Percentiles rank a stretch among this genome's conserved stretches.
Evolutionary conservation across 2,329 filamentous ascomycete species (phyloP).

Genomic region (Biscogniauxia mediterranea): DNA sequence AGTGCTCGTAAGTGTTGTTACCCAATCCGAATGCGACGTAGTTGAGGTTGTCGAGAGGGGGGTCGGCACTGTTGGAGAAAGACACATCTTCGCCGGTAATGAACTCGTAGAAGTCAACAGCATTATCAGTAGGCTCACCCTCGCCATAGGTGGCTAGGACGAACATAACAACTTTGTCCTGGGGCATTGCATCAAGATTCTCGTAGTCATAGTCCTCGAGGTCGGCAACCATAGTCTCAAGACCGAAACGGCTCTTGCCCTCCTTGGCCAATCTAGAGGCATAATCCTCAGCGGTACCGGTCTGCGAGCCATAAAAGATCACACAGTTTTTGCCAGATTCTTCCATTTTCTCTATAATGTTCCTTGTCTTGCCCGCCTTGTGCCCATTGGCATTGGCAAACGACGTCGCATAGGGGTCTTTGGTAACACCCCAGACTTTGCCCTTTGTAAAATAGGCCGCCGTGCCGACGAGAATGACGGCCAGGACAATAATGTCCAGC

Average conservation of each 20-base stretch:
- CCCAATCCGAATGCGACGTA: constrained; percentile 95
- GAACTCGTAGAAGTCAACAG: constrained; percentile 98
- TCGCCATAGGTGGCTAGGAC: constrained; percentile 97
- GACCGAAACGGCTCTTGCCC: constrained; percentile 89
- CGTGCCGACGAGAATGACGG: constrained; percentile 79
- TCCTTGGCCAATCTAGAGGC: constrained; percentile 95
- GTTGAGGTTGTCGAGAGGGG: constrained; percentile 78
- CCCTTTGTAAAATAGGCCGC: constrained; percentile 98
- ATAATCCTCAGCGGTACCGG: constrained; percentile 97
- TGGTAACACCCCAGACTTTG: constrained; percentile 83
- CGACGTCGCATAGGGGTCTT: constrained; percentile 82
- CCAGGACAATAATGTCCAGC: constrained; percentile 89
- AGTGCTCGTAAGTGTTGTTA: constrained; percentile 99
- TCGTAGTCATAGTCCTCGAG: constrained; percentile 98
- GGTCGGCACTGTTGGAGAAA: constrained; percentile 74
- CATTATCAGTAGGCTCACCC: constrained; percentile 97
- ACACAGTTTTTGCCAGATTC: constrained; percentile 96
- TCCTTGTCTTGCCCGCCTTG: constrained; percentile 81
- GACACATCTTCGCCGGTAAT: constrained; percentile 75
- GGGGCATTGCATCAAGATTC: constrained; percentile 82
- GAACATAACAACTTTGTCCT: constrained; percentile 91
- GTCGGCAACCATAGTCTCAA: constrained; percentile 98
- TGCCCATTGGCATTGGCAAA: constrained; percentile 66
- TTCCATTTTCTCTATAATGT: constrained; percentile 94
- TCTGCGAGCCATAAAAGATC: constrained; percentile 98